A percentile compares a stretch with the other conserved stretches of the same genome.
These are phyloP conservation scores for Phyllosticta capitalensis DNA, from an alignment of 2,329 filamentous ascomycete species.

Conservation along the genomic window DNA sequence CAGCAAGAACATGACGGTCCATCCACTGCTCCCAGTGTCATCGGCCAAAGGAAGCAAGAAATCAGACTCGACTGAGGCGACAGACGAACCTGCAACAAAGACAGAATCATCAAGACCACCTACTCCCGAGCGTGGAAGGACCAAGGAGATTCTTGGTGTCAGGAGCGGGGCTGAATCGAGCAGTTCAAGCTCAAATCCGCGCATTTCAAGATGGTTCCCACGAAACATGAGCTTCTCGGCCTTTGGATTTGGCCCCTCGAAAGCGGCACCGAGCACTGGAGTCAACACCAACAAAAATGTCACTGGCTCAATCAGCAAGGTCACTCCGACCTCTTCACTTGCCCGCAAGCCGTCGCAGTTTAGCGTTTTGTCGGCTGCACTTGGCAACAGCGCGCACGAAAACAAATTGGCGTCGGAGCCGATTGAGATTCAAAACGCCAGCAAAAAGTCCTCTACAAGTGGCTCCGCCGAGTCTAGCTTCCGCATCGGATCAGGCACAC, in stretches of 20 bases:
- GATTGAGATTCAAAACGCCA: slow-evolving; percentile 26
- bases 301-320: slow-evolving; percentile 4
- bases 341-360: slow-evolving; percentile 21
- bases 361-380: slow-evolving; percentile 14
- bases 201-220: slow-evolving; percentile 13
- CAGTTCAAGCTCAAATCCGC: slow-evolving; percentile 3
- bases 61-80: background rate
- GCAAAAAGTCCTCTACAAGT: slow-evolving; percentile 13
- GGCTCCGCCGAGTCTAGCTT: slow-evolving; percentile 1
- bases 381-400: slow-evolving; percentile 12
- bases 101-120: background rate
- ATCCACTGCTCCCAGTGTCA: background rate
- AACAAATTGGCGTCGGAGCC: slow-evolving; percentile 27
- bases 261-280: slow-evolving; percentile 17
- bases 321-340: slow-evolving; percentile 14
- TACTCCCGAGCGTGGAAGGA: slow-evolving; percentile 5
- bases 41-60: background rate
- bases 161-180: background rate
- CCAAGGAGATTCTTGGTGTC: background rate
- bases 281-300: slow-evolving; percentile 3
- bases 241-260: slow-evolving; percentile 18
- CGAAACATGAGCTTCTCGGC: slow-evolving; percentile 32
- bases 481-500: slow-evolving; percentile 2
- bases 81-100: background rate
- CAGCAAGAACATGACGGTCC: background rate